Conservation (phyloP, 257 asterid species). For the Solanum clarkiae region DNA sequence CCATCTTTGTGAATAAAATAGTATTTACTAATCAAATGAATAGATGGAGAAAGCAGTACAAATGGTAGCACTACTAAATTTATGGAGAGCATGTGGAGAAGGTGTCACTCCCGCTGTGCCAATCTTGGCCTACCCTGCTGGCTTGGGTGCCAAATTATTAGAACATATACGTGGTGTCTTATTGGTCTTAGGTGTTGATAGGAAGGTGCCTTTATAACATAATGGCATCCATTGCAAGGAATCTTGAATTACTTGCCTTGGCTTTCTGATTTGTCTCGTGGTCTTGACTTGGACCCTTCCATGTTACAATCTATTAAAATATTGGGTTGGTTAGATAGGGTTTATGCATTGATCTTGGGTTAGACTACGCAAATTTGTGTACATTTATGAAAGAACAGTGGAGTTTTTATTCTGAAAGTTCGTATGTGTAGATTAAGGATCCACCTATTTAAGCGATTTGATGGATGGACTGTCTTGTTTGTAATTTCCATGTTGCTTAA, state of each 20-base stretch:
- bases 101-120: not conserved
- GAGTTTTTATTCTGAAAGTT: not conserved
- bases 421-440: not conserved
- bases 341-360: not conserved
- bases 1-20: not conserved
- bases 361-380: not conserved
- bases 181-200: not conserved
- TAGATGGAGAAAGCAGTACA: not conserved
- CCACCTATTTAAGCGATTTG: not conserved
- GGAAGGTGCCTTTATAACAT: not conserved
- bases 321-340: not conserved
- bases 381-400: not conserved
- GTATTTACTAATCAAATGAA: not conserved
- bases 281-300: not conserved
- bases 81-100: not conserved
- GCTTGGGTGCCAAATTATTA: not conserved
- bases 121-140: not conserved
- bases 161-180: not conserved
- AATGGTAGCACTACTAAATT: not conserved
- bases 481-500: not conserved
- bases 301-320: not conserved
- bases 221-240: not conserved
- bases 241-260: not conserved
- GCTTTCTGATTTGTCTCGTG: not conserved
- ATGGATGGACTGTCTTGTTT: not conserved